A percentile compares a stretch with the other conserved stretches of the same genome.
Conservation (phyloP, 1,284 basidiomycete genomes). For the Neotropicomus parvogracilis region DNA sequence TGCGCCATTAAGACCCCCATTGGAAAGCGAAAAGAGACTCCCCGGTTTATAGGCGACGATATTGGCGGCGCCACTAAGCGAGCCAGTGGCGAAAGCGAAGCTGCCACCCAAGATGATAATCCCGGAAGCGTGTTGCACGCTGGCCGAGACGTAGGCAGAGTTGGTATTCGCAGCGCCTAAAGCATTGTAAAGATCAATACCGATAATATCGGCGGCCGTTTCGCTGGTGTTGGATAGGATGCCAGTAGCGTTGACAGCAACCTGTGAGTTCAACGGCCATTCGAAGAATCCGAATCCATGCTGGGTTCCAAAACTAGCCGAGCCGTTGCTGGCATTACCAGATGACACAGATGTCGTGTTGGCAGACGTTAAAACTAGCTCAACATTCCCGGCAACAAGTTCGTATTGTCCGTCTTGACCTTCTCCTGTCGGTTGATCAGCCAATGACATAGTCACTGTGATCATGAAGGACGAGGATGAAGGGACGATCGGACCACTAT, state of each 20-base stretch:
- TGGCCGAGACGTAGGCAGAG: constrained; percentile 46
- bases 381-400: constrained; percentile 78
- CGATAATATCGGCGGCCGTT: constrained; percentile 65
- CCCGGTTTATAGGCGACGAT: constrained; percentile 70
- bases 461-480: constrained; percentile 69
- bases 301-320: constrained; percentile 32
- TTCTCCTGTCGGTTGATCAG: constrained; percentile 53
- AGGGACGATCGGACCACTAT: constrained; percentile 78
- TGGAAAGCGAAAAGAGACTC: constrained; percentile 49
- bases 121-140: constrained; percentile 64
- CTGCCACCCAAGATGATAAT: constrained; percentile 74
- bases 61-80: constrained; percentile 60
- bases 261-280: constrained; percentile 56
- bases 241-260: constrained; percentile 52
- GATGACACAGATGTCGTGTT: constrained; percentile 37
- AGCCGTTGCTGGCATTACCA: constrained; percentile 31
- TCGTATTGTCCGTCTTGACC: constrained; percentile 68
- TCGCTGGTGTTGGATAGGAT: constrained; percentile 68
- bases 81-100: constrained; percentile 62
- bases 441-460: constrained; percentile 70
- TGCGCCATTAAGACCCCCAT: constrained; percentile 70
- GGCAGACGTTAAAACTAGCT: constrained; percentile 68
- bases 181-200: constrained; percentile 54
- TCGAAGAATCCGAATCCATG: constrained; percentile 75
- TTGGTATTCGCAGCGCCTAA: constrained; percentile 44